Evolutionary conservation across 2,329 filamentous ascomycete species (phyloP), one percentile per base, ranked within the genome.

Genomic region (Cladorrhinum sp.): DNA sequence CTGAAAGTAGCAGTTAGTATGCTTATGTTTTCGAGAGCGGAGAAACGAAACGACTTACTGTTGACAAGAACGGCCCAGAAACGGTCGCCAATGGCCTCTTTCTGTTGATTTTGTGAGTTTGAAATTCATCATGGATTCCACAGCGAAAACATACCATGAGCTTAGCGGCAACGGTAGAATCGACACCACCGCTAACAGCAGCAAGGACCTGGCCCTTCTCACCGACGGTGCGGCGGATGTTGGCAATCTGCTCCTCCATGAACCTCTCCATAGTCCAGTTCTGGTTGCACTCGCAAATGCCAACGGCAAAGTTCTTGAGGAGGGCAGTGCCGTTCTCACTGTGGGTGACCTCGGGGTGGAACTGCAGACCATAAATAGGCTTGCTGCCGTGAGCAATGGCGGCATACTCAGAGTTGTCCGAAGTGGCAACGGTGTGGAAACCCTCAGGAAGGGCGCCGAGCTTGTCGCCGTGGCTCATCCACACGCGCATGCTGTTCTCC

Each of bases 381-480:
- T 88, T 85, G 8, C 76, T 75, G 72, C 85, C 71, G 72, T 92
- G 89, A 18, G 88, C 89, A 68, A 93, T 96, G 61, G 85, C 91
- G 10, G 93, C 93, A 68, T 84, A 96, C 23, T 87, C 85, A 0
- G 90, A 86, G 77, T 95, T 96, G 55, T 79, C 72, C 1, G 92
- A 93, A 3, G 81, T 88, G 55, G 90, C 92, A 68, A 96, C 85
- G 16, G 82, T 86, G 62, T 84, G 77, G 72, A 96, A 96, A 45
- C 81, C 84, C 36, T 87, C 78, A 8, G 93, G 93, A 41, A 96
- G 79, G 58, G 82, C 78, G 41, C 82, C 82, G 10, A 98, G 83
- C 80, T 96, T 96, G 77, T 97, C 92, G 61, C 87, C 88, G 73
- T 98, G 93, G 66, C 85, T 90, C 93, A 97, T 97, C 82, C 85